A percentile compares a stretch with the other conserved stretches of the same genome.
phyloP scores from a whole-genome alignment of 257 asterid genomes.

The Fraxinus quadrangulata region DNA sequence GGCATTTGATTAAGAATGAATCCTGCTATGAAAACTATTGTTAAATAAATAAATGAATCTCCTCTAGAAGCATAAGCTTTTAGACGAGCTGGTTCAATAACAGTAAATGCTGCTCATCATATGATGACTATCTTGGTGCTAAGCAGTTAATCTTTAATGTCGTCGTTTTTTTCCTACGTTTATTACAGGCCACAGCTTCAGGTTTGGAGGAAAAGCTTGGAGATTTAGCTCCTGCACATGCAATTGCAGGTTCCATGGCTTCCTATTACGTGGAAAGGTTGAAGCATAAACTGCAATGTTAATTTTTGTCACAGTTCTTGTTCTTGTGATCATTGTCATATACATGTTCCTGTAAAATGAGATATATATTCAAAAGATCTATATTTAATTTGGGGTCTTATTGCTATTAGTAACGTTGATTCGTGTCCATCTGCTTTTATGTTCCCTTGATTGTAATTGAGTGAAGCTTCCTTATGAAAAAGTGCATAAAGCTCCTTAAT shows the following conservation, averaged over 20 bases:
- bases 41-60: not conserved
- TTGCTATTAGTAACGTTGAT: not conserved
- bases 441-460: not conserved
- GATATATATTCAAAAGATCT: not conserved
- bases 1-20: not conserved
- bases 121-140: too few relatives aligned
- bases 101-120: not conserved
- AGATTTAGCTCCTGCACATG: constrained; percentile 52
- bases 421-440: not conserved
- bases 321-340: not conserved
- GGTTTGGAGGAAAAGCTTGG: constrained; percentile 57
- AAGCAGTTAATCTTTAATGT: not conserved
- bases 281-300: not conserved
- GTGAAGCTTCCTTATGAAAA: not conserved
- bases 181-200: constrained; percentile 58
- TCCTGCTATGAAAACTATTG: not conserved
- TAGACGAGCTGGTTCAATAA: not conserved
- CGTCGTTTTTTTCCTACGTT: constrained; percentile 5
- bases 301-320: not conserved
- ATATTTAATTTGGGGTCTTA: not conserved
- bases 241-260: constrained; percentile 51
- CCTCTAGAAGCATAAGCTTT: not conserved
- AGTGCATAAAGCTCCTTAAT: not conserved
- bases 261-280: constrained; percentile 51
- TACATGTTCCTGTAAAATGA: not conserved